phyloP scores from a whole-genome alignment of 805 yeast genomes.

The Isabelozyma rhagii region DNA sequence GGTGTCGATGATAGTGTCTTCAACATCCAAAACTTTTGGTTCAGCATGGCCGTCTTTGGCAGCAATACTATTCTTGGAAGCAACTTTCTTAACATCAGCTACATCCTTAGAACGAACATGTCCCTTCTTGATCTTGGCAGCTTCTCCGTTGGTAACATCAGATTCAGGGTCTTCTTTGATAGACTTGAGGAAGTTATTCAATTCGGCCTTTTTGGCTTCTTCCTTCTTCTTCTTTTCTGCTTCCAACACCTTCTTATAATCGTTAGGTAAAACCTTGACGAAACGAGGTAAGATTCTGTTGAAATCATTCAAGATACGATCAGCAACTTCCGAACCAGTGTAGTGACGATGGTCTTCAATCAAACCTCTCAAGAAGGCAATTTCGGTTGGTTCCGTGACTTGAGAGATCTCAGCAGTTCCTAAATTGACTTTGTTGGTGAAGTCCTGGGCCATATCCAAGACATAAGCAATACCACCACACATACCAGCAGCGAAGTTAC shows the following conservation, averaged over 20 bases:
- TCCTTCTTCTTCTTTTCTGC: constrained; percentile 64
- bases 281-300: constrained; percentile 84
- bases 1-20: constrained; percentile 78
- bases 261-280: constrained; percentile 89
- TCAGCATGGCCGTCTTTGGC: constrained; percentile 43
- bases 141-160: constrained; percentile 89
- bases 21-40: constrained; percentile 85
- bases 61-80: constrained; percentile 15
- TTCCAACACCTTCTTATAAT: constrained; percentile 86
- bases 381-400: constrained; percentile 83
- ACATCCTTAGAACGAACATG: constrained; percentile 29
- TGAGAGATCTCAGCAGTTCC: constrained; percentile 79
- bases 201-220: constrained; percentile 64
- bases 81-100: constrained; percentile 7
- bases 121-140: constrained; percentile 52
- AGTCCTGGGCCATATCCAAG: constrained; percentile 91
- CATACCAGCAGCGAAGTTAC: constrained; percentile 97
- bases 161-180: constrained; percentile 80
- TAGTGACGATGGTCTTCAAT: constrained; percentile 94
- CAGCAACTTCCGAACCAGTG: constrained; percentile 90
- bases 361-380: constrained; percentile 88
- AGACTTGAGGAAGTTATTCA: constrained; percentile 61
- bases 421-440: constrained; percentile 70
- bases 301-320: constrained; percentile 77
- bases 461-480: constrained; percentile 99